These are phyloP conservation scores for Apiospora malaysiana DNA, from an alignment of 2,329 filamentous ascomycete species.

Conservation along the genomic window DNA sequence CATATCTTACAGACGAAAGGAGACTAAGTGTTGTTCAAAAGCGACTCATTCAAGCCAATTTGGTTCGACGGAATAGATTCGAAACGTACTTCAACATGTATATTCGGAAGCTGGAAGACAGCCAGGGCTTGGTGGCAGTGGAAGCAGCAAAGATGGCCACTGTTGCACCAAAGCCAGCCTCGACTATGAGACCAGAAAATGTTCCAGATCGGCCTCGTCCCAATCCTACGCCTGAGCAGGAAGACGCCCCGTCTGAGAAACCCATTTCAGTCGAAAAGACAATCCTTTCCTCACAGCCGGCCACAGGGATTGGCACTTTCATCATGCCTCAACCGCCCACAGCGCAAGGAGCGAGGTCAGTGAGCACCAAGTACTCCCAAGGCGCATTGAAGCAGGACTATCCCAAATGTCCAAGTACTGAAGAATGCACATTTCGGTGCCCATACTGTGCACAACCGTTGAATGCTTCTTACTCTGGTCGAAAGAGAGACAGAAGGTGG, in stretches of 20 bases:
- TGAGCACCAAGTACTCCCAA: constrained; percentile 2
- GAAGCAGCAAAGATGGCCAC: neutral
- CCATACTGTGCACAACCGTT: neutral
- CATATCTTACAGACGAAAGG: neutral
- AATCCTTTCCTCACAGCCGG: neutral
- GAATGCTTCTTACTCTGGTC: neutral
- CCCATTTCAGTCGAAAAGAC: neutral
- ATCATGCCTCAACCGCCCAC: neutral
- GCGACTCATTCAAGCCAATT: neutral
- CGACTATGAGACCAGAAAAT: neutral
- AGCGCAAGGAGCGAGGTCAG: neutral
- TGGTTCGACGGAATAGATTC: neutral
- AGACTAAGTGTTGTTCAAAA: neutral
- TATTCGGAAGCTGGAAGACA: neutral
- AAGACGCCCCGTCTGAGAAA: neutral
- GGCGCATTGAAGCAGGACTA: neutral
- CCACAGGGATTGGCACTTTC: neutral
- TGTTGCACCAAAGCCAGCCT: neutral
- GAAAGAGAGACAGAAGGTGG: neutral
- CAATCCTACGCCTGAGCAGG: neutral
- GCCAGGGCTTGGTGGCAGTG: neutral
- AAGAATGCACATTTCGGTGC: neutral
- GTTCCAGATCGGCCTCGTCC: neutral
- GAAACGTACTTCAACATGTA: neutral
- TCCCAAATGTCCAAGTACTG: neutral